These are phyloP conservation scores for Fonsecaea erecta DNA, from an alignment of 2,329 filamentous ascomycete species.

Conservation along the genomic window DNA sequence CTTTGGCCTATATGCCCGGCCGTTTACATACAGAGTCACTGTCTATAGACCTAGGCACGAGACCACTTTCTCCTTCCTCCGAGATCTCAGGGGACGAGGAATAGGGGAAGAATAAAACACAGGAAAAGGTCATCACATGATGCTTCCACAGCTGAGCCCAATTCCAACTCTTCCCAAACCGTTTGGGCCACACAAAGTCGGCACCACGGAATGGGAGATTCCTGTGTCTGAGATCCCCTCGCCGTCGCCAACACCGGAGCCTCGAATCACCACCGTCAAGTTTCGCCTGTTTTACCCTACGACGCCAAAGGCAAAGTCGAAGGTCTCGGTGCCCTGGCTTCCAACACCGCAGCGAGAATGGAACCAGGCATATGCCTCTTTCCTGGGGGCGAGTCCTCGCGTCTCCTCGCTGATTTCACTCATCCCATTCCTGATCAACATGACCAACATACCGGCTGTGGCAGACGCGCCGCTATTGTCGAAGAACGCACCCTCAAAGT, in stretches of 20 bases:
- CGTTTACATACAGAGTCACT: background rate
- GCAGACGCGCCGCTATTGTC: conserved; percentile 61
- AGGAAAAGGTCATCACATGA: conserved; percentile 24
- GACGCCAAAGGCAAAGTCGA: conserved; percentile 44
- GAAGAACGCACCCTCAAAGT: conserved; percentile 58
- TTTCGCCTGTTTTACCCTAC: conserved; percentile 85
- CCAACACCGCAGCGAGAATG: conserved; percentile 76
- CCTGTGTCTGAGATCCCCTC: conserved; percentile 61
- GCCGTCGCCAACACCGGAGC: conserved; percentile 58
- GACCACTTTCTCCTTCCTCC: conserved; percentile 21
- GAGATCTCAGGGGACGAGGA: conserved; percentile 1
- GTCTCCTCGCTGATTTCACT: conserved; percentile 31
- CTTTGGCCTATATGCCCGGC: background rate
- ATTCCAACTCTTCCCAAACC: conserved; percentile 75
- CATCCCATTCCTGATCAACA: conserved; percentile 37
- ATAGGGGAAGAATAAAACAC: background rate
- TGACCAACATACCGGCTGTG: conserved; percentile 39
- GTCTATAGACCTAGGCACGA: conserved; percentile 15
- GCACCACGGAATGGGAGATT: conserved; percentile 79
- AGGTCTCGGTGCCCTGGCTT: conserved; percentile 72
- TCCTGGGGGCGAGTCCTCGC: conserved; percentile 62
- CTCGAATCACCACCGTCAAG: conserved; percentile 71
- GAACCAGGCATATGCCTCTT: conserved; percentile 75
- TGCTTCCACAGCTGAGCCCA: conserved; percentile 50
- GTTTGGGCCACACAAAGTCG: conserved; percentile 77